Percentiles rank a stretch among this genome's conserved stretches.
These are phyloP conservation scores for Aspergillus cejpii DNA, from an alignment of 2,329 filamentous ascomycete genomes.

Conservation along the genomic window DNA sequence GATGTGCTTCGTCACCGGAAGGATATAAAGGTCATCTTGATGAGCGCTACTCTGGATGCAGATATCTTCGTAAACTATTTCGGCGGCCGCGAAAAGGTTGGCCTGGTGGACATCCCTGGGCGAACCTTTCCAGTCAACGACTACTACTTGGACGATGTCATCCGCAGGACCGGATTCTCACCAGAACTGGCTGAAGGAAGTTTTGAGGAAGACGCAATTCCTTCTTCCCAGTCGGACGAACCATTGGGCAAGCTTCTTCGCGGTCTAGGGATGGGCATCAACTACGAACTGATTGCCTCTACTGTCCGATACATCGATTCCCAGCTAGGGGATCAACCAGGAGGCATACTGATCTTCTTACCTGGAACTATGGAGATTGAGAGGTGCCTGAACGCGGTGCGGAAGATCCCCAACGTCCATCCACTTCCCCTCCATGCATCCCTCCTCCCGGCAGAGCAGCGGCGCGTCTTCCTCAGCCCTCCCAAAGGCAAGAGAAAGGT, in stretches of 20 bases:
- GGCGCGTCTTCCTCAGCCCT: conserved; percentile 70
- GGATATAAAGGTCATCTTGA: conserved; percentile 83
- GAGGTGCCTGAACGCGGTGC: conserved; percentile 64
- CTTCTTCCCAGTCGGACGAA: conserved; percentile 44
- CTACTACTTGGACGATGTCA: conserved; percentile 80
- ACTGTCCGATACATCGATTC: conserved; percentile 75
- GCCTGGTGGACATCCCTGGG: conserved; percentile 77
- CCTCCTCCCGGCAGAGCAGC: conserved; percentile 79
- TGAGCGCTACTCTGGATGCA: conserved; percentile 94
- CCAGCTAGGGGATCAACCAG: conserved; percentile 64
- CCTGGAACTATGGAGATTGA: conserved; percentile 90
- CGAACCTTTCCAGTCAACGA: conserved; percentile 86
- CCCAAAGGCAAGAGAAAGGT: conserved; percentile 81
- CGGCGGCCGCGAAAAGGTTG: conserved; percentile 61
- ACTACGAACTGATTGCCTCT: conserved; percentile 78
- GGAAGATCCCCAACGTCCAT: conserved; percentile 60
- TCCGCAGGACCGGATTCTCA: conserved; percentile 69
- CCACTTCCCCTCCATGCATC: conserved; percentile 88
- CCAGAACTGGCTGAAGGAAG: conserved; percentile 29
- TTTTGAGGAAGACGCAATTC: conserved; percentile 30
- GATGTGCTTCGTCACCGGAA: conserved; percentile 68
- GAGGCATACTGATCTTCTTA: conserved; percentile 91
- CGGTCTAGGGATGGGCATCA: conserved; percentile 73
- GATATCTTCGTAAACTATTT: conserved; percentile 82
- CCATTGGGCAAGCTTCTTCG: conserved; percentile 63